Base-by-base conservation (phyloP, 164 flowering plant genomes). In the Vitis riparia region DNA sequence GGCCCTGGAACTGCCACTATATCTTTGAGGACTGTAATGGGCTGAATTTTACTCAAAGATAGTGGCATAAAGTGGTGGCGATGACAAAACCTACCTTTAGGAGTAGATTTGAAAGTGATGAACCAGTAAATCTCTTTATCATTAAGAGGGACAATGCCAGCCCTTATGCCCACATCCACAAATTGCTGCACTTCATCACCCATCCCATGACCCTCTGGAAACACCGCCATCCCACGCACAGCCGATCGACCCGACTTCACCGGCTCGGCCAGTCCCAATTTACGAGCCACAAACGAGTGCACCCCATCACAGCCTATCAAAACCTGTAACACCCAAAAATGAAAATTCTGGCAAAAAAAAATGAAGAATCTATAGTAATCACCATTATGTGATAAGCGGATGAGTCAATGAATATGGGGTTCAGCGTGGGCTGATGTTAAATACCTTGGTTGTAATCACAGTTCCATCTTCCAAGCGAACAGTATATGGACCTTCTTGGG, bases 231-330 rank as follows among this genome's bases (percentile, higher is more conserved):
- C 23, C 90, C 90, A 16, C 84, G 83, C 15, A 79, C 80, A 0
- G 84, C 86, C 29, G 59, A 69, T 63, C 89, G 73, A 11, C 90
- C 89, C 1, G 85, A 77, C 37, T 76, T 32, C 1, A 81, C 77
- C 0, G 86, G 82, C 2, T 64, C 77, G 0, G 23, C 2, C 0
- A 88, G 80, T 11, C 86, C 87, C 29, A 89, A 68, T 85, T 86
- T 83, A 3, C 51, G 75, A 14, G 87, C 84, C 65, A 86, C 84
- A 17, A 65, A 62, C 2, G 92, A 88, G 81, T 85, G 81, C 37
- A 82, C 82, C 51, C 90, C 90, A 52, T 88, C 90, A 49, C 89
- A 86, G 23, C 92, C 92, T 10, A 86, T 80, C 69, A 88, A 32
- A 30, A 79, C 76, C 88, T 83, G 50, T 52, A 27, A 23, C 29